Base-by-base conservation (phyloP, 75 land plant species). In the Pseudotsuga menziesii region DNA sequence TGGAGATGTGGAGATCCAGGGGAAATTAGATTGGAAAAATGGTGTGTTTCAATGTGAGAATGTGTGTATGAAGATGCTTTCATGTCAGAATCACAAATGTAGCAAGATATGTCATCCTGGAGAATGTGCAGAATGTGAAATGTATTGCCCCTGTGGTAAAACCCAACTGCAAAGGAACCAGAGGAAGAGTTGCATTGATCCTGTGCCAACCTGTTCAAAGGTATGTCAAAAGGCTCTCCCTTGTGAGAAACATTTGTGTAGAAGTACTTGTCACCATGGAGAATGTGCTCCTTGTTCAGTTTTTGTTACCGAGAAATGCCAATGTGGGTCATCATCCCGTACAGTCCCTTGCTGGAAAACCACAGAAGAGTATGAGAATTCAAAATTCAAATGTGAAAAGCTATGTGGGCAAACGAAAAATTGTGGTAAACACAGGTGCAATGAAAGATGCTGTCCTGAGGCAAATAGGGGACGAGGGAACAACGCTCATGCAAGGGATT, bases 371-470 rank as follows among this genome's bases (percentile, higher is more conserved):
- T 61, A 57, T 26, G 84, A 60, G 9, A 73, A 77, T 19, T 82
- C 79, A 11, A 59, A 35, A n/a, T 91, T 94, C 63, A 32, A 84
- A 15, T 97, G 99, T 78, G 92, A 92, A 5, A 92, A 86, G 80
- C 80, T 82, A 54, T 97, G 99, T 78, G 99, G 94, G 59, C 76
- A 77, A 75, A 97, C 92, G 90, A 92, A 91, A 84, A 92, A 76
- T 54, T 97, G 99, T 85, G 98, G 98, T 26, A 84, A 98, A 73
- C 99, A 97, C 77, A 74, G 99, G 16, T 97, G 99, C 79, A 94
- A 83, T 83, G 87, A 89, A 58, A 85, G 84, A 25, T 94, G 97
- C 81, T 96, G 97, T 36, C 89, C 94, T 58, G 83, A 86, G 0
- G 85, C 91, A 15, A 44, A 73, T 73, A 81, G 56, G n/a, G 72